Conservation (phyloP, 805 yeast genomes). For the Dipodascopsis tothii region DNA sequence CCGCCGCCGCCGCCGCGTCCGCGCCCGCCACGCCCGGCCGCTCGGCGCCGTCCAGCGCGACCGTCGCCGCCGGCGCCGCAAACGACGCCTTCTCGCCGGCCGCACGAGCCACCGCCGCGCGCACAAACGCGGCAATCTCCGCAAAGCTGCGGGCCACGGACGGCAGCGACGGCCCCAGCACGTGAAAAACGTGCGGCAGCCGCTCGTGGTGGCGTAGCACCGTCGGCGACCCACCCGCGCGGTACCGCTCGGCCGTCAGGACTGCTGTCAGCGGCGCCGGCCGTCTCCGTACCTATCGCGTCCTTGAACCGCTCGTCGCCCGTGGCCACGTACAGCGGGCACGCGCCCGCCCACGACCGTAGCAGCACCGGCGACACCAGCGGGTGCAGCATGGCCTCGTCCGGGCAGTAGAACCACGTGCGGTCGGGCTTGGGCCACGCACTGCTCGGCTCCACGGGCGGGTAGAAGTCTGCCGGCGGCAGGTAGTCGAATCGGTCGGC, state of each 20-base stretch:
- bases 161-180: slow-evolving; percentile 9
- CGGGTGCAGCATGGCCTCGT: slow-evolving; percentile 19
- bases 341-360: slow-evolving; percentile 17
- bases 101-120: too few relatives aligned
- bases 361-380: slow-evolving; percentile 15
- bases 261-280: neutral
- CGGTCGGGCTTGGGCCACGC: slow-evolving; percentile 15
- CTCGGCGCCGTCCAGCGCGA: too few relatives aligned
- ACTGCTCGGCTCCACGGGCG: slow-evolving; percentile 10
- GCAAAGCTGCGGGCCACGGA: slow-evolving; percentile 11
- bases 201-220: slow-evolving; percentile 13
- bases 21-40: too few relatives aligned
- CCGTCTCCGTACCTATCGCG: slow-evolving; percentile 4
- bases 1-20: neutral
- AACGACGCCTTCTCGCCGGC: too few relatives aligned
- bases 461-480: slow-evolving; percentile 18
- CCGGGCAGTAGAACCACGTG: slow-evolving; percentile 15
- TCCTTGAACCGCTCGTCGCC: slow-evolving; percentile 19
- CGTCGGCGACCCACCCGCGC: slow-evolving; percentile 12
- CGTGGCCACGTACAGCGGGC: slow-evolving; percentile 9
- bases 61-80: too few relatives aligned
- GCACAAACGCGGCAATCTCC: slow-evolving; percentile 7
- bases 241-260: slow-evolving; percentile 7
- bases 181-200: slow-evolving; percentile 18
- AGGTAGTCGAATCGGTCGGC: slow-evolving; percentile 15